A percentile compares a stretch with the other conserved stretches of the same genome.
Conservation (phyloP, 176 grass and related monocot genomes). For the Eragrostis curvula region DNA sequence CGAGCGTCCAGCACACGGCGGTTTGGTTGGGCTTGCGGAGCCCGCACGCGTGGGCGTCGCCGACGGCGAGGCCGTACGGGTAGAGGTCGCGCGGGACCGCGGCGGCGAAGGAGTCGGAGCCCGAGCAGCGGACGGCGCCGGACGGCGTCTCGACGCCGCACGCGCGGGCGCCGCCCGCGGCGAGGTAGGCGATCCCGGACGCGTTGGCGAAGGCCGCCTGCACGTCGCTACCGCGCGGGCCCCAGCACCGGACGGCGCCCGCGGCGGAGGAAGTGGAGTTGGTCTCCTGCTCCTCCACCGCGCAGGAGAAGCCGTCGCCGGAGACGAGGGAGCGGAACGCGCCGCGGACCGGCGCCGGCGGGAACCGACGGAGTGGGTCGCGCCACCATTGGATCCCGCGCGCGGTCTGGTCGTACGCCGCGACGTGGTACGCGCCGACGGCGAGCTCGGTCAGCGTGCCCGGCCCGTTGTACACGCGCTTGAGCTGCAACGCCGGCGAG, state of each 20-base stretch:
- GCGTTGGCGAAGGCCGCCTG: constrained; percentile 41
- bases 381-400: constrained; percentile 69
- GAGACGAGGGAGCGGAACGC: constrained; percentile 66
- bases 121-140: constrained; percentile 49
- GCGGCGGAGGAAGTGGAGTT: not conserved
- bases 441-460: constrained; percentile 5
- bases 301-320: constrained; percentile 76
- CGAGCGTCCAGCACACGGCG: constrained; percentile 75
- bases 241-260: constrained; percentile 82
- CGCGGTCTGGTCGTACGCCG: constrained; percentile 43
- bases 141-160: constrained; percentile 43
- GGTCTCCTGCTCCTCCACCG: constrained; percentile 35
- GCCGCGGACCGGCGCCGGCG: fast-evolving
- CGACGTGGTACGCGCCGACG: constrained; percentile 72
- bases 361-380: constrained; percentile 31
- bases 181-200: constrained; percentile 39
- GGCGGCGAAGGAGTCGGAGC: not conserved
- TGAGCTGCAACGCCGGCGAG: not conserved
- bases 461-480: constrained; percentile 61
- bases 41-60: constrained; percentile 70
- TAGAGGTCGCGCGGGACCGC: constrained; percentile 31
- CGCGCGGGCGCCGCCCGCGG: constrained; percentile 51
- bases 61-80: constrained; percentile 60
- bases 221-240: constrained; percentile 32
- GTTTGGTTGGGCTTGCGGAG: constrained; percentile 48